These are phyloP conservation scores for Pilatotrama ljubarskyi DNA, from an alignment of 768 basidiomycete genomes.

Conservation along the genomic window DNA sequence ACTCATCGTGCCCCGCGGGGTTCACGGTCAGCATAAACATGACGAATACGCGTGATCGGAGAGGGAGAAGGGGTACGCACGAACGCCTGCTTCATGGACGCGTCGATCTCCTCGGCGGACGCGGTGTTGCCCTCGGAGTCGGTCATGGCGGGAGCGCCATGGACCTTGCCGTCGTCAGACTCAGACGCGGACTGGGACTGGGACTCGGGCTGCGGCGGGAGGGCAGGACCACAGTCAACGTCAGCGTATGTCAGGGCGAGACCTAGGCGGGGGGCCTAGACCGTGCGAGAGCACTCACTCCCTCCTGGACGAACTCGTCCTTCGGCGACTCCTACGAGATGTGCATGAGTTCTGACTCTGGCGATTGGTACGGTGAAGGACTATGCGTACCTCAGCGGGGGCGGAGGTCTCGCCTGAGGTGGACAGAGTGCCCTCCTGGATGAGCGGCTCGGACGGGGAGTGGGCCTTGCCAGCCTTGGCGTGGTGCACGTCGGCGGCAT, in stretches of 20 bases:
- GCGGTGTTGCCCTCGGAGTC: constrained; percentile 31
- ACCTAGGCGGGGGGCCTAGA: background rate
- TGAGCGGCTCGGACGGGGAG: background rate
- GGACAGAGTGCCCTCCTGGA: background rate
- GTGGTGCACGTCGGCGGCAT: constrained; percentile 11
- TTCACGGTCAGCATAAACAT: background rate
- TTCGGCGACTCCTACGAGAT: constrained; percentile 11
- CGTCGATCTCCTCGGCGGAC: constrained; percentile 28
- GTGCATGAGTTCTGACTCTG: no score
- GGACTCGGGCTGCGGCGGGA: background rate
- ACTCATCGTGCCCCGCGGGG: background rate
- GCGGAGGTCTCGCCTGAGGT: constrained; percentile 4
- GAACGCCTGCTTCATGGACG: constrained; percentile 26
- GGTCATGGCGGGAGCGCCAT: constrained; percentile 17
- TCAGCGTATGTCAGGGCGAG: background rate
- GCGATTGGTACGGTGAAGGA: background rate
- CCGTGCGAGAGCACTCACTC: background rate
- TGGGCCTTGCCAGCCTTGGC: constrained; percentile 1
- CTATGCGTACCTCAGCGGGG: background rate
- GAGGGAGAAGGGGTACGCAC: constrained; percentile 15
- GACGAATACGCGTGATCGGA: background rate
- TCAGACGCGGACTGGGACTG: background rate
- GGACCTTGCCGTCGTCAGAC: constrained; percentile 7
- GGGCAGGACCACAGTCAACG: background rate
- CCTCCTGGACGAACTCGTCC: constrained; percentile 18